Conservation (phyloP, 148 eudicot genomes). For the Suaeda aralocaspica region DNA sequence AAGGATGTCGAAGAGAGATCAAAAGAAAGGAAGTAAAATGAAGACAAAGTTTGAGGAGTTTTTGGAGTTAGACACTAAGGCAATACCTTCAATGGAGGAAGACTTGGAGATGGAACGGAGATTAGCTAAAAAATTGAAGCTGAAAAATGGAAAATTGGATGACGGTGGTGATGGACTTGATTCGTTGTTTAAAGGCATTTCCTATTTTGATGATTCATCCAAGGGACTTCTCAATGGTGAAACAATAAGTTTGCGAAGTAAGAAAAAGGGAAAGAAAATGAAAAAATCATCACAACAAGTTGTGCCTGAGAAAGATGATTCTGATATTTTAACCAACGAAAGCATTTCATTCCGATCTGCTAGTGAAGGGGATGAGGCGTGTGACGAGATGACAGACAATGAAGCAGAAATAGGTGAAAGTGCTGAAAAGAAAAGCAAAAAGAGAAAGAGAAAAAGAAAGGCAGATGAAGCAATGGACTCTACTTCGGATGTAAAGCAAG, state of each 20-base stretch:
- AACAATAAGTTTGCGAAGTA: slow-evolving; percentile 9
- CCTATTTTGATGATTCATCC: slow-evolving; percentile 41
- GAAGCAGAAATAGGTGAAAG: slow-evolving; percentile 24
- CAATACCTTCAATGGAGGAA: slow-evolving; percentile 41
- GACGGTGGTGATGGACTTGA: slow-evolving; percentile 56
- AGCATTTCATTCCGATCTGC: slow-evolving; percentile 23
- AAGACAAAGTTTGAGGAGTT: slow-evolving; percentile 71
- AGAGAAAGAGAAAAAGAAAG: slow-evolving; percentile 27
- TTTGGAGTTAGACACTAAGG: slow-evolving; percentile 42
- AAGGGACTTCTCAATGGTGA: slow-evolving; percentile 19
- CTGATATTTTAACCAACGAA: slow-evolving; percentile 21
- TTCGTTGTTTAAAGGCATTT: slow-evolving; percentile 53
- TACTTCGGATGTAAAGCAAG: slow-evolving; percentile 13
- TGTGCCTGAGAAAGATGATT: slow-evolving; percentile 17
- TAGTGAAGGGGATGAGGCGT: slow-evolving; percentile 23
- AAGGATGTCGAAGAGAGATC: slow-evolving; percentile 17
- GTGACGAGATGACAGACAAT: slow-evolving; percentile 20
- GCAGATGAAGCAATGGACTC: slow-evolving; percentile 23
- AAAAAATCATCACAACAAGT: slow-evolving; percentile 22
- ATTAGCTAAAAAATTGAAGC: slow-evolving; percentile 70
- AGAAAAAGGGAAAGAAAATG: slow-evolving; percentile 31
- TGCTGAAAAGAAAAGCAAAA: slow-evolving; percentile 10
- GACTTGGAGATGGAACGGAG: slow-evolving; percentile 66
- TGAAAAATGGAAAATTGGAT: slow-evolving; percentile 56
- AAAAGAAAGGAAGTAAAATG: slow-evolving; percentile 26